Conservation (phyloP, 176 grass and related monocot genomes). For the Alloteropsis semialata region DNA sequence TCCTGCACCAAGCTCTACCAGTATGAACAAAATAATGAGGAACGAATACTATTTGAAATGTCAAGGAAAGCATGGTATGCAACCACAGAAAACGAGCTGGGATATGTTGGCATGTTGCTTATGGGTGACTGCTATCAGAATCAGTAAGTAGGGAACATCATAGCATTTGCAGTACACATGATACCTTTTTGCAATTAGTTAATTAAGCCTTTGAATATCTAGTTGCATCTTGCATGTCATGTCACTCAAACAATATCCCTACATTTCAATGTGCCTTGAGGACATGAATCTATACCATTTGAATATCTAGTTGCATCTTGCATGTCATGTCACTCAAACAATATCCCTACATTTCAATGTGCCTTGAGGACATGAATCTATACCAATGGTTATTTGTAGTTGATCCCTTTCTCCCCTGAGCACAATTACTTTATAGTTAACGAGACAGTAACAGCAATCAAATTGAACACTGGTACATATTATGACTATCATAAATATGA, state of each 20-base stretch:
- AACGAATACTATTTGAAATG: conserved; percentile 71
- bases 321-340: neutral
- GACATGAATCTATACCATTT: neutral
- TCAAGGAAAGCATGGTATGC: conserved; percentile 56
- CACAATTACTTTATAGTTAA: neutral
- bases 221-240: neutral
- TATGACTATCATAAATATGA: neutral
- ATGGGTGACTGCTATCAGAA: neutral
- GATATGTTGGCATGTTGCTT: conserved; percentile 8
- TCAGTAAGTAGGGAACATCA: neutral
- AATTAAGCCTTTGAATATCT: neutral
- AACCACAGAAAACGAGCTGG: neutral
- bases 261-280: neutral
- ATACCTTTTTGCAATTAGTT: neutral
- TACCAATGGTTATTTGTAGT: neutral
- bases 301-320: neutral
- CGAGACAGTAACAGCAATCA: neutral
- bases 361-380: neutral
- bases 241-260: neutral
- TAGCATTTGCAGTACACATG: conserved; percentile 1
- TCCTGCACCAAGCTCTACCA: conserved; percentile 75
- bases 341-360: neutral
- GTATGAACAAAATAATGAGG: conserved; percentile 79
- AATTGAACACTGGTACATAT: neutral
- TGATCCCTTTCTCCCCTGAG: conserved; percentile 3